Percentiles rank a stretch among this genome's conserved stretches.
Conservation (phyloP, 176 grass and related monocot species). For the Thinopyrum elongatum region DNA sequence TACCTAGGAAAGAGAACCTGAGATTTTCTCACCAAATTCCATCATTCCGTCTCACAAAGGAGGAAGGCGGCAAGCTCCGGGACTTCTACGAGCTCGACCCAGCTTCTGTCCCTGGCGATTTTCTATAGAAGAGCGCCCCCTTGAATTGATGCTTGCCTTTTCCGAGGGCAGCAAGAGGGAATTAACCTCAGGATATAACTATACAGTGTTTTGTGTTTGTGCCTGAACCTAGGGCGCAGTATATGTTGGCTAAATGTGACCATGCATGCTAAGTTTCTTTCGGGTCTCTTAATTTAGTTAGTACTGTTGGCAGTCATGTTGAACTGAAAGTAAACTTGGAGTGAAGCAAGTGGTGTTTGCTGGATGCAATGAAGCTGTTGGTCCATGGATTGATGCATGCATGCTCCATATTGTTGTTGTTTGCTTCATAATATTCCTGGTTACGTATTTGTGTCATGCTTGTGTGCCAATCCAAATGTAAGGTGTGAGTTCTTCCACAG, state of each 20-base stretch:
- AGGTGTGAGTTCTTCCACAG: not conserved
- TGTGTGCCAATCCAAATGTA: not conserved
- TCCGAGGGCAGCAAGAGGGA: not conserved
- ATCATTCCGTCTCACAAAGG: slow-evolving; percentile 43
- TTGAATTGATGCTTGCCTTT: not conserved
- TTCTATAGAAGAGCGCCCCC: not conserved
- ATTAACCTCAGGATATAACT: not conserved
- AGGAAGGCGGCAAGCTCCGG: slow-evolving; percentile 51
- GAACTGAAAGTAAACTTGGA: not conserved
- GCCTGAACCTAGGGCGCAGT: not conserved
- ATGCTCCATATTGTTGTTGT: not conserved
- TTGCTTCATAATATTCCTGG: not conserved
- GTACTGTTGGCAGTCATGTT: not conserved
- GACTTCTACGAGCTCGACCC: slow-evolving; percentile 72
- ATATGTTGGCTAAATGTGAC: not conserved
- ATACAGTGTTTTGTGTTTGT: not conserved
- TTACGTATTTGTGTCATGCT: not conserved
- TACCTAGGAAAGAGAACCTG: slow-evolving; percentile 35
- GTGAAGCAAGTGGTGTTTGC: not conserved
- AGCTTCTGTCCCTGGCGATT: slow-evolving; percentile 42
- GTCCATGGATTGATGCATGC: not conserved
- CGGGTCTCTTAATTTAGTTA: not conserved
- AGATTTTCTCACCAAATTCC: slow-evolving; percentile 71
- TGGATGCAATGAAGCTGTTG: not conserved
- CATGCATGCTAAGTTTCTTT: not conserved